A percentile compares a stretch with the other conserved stretches of the same genome.
These are phyloP conservation scores for Carallia brachiata DNA, from an alignment of 345 rosid genomes.

Conservation along the genomic window DNA sequence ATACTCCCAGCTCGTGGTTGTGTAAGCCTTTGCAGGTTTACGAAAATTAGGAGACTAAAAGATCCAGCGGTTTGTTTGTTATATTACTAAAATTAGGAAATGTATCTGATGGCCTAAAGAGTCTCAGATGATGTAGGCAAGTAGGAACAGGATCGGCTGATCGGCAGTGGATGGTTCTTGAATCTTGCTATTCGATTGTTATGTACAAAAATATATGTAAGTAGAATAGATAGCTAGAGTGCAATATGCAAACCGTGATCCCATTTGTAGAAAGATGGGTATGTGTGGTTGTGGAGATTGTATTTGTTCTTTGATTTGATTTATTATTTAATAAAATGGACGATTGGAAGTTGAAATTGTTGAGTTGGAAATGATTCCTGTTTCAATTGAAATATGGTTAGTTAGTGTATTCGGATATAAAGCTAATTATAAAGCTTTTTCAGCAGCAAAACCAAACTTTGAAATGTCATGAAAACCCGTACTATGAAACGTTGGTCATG, in stretches of 20 bases:
- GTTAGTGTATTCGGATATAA: too few relatives aligned
- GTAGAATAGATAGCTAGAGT: not conserved
- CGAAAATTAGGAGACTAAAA: not conserved
- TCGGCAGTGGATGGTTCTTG: not conserved
- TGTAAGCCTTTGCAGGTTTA: constrained; percentile 14
- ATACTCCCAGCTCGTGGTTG: constrained; percentile 38
- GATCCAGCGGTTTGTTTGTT: too few relatives aligned
- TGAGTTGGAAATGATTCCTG: too few relatives aligned
- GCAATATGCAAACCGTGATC: not conserved
- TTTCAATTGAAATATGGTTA: too few relatives aligned
- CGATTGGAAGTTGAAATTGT: too few relatives aligned
- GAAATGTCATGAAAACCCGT: too few relatives aligned
- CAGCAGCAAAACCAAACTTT: too few relatives aligned
- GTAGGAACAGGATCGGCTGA: not conserved
- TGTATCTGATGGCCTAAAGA: constrained; percentile 8
- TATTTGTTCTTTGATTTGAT: constrained; percentile 35
- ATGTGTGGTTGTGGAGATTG: constrained; percentile 3
- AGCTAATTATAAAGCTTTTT: too few relatives aligned
- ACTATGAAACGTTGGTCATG: too few relatives aligned
- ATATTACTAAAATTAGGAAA: not conserved
- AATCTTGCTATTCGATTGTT: not conserved
- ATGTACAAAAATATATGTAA: not conserved
- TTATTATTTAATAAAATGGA: not conserved
- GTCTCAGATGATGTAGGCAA: not conserved
- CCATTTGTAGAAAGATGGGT: not conserved